Evolutionary conservation across 768 basidiomycete species (phyloP).

Genomic region (Tulasnella calospora): DNA sequence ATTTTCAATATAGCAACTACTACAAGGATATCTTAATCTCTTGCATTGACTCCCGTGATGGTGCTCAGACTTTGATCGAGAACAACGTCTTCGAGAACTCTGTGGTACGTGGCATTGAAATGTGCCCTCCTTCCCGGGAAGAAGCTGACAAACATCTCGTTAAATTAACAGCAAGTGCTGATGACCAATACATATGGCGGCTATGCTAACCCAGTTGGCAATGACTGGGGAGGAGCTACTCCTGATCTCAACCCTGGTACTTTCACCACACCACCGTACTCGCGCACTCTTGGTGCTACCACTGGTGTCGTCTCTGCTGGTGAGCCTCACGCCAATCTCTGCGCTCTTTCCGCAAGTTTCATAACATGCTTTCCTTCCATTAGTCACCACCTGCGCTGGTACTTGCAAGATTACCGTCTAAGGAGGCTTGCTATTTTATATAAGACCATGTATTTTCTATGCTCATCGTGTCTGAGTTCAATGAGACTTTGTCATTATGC

Average conservation of each 20-base stretch:
- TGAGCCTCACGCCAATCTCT: not conserved
- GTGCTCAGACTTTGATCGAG: slow-evolving; percentile 21
- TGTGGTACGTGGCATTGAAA: not conserved
- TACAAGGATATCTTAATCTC: not conserved
- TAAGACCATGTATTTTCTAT: not conserved
- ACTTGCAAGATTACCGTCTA: slow-evolving; percentile 3
- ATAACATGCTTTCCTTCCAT: not conserved
- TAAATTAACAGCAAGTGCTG: not conserved
- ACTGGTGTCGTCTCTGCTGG: slow-evolving; percentile 6
- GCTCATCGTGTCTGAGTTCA: not conserved
- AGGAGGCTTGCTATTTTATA: not conserved
- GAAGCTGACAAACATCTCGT: not conserved
- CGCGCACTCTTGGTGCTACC: slow-evolving; percentile 15
- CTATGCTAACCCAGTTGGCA: slow-evolving; percentile 8
- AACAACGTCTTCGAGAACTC: slow-evolving; percentile 24
- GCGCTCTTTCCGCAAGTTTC: not conserved
- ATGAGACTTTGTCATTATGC: not conserved
- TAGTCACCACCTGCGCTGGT: not conserved
- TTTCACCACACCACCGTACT: slow-evolving; percentile 16
- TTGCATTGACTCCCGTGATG: slow-evolving; percentile 19
- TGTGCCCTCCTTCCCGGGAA: not conserved
- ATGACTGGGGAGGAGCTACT: slow-evolving; percentile 21
- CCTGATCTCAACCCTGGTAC: slow-evolving; percentile 21
- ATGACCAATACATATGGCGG: not conserved
- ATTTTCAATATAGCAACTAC: slow-evolving; percentile 6